Evolutionary conservation across 2,329 filamentous ascomycete species (phyloP).

Genomic region (Leptographium galeiforme): DNA sequence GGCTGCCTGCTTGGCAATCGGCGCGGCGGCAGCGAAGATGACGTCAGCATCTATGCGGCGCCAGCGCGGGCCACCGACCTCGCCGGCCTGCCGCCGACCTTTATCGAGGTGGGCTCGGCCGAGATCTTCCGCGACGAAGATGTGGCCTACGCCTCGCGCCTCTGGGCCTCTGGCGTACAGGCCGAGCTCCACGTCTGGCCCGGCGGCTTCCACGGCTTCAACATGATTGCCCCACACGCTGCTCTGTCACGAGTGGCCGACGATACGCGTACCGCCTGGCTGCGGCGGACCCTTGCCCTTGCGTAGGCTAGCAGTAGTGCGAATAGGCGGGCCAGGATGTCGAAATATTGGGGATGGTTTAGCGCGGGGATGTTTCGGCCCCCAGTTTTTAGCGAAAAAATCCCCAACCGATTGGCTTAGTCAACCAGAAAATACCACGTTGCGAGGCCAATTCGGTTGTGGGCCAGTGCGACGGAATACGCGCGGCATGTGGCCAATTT

Average conservation of each 20-base stretch:
- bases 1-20: neutral
- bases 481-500: no score
- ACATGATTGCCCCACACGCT: neutral
- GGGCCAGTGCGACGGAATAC: no score
- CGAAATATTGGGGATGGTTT: no score
- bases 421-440: no score
- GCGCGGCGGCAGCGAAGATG: neutral
- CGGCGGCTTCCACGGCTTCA: conserved; percentile 25
- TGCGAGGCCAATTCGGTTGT: no score
- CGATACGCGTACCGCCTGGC: neutral
- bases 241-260: neutral
- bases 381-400: no score
- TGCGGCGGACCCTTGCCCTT: neutral
- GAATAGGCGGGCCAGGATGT: no score
- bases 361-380: no score
- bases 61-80: conserved; percentile 9
- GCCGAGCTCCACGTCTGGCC: conserved; percentile 27
- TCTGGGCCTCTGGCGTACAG: conserved; percentile 19
- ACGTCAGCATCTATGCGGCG: neutral
- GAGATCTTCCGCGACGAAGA: conserved; percentile 25
- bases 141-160: conserved; percentile 18
- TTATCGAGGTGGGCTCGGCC: conserved; percentile 24
- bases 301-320: no score
- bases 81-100: conserved; percentile 20
- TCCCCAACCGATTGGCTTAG: no score